Conservation (phyloP, 192 early-diverging fungal species). For the Polychytrium aggregatum region DNA sequence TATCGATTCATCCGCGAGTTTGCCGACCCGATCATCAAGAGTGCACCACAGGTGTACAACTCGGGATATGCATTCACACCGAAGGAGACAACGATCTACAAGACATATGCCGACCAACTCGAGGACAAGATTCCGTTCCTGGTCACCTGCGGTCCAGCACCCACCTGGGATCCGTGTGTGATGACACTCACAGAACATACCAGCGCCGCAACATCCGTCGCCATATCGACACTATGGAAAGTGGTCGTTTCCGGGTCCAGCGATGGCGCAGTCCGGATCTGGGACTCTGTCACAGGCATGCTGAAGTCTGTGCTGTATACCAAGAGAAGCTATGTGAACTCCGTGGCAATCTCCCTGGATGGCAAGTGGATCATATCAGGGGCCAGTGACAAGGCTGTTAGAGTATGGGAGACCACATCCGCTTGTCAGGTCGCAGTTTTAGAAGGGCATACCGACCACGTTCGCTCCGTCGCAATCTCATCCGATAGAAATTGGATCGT, state of each 20-base stretch:
- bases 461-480: conserved; percentile 27
- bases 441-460: conserved; percentile 5
- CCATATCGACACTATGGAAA: no score
- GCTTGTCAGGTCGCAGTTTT: background rate
- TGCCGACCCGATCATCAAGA: no score
- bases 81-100: no score
- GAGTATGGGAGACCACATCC: conserved; percentile 11
- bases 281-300: background rate
- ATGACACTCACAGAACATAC: no score
- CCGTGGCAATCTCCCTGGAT: conserved; percentile 6
- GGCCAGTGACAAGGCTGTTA: conserved; percentile 2
- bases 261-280: background rate
- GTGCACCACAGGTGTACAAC: no score
- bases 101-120: no score
- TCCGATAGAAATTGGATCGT: conserved; percentile 67
- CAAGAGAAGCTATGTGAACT: conserved; percentile 6
- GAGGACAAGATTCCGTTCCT: no score
- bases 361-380: conserved; percentile 2
- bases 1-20: no score
- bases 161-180: no score
- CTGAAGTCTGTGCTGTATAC: background rate
- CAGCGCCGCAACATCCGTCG: no score
- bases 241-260: conserved; percentile 1
- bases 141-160: no score
- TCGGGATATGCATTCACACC: no score